A percentile compares a stretch with the other conserved stretches of the same genome.
Conservation (phyloP, 495 filamentous ascomycete species). For the Aspergillus biplanus region DNA sequence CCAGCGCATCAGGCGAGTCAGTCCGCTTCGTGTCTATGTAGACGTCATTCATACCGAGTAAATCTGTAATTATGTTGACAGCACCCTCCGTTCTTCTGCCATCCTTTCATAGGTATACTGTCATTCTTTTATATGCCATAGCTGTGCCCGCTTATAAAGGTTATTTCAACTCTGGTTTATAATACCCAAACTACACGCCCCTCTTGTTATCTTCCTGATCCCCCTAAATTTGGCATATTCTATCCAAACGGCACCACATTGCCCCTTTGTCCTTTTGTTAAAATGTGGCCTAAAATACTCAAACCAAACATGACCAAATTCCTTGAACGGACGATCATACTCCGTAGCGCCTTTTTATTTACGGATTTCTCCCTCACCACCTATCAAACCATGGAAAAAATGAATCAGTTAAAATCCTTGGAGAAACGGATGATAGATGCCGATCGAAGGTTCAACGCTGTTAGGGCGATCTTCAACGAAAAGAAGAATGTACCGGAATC, state of each 20-base stretch:
- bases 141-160: neutral
- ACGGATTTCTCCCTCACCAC: neutral
- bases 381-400: neutral
- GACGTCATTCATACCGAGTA: conserved; percentile 2
- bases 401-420: neutral
- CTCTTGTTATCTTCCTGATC: no score
- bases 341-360: neutral
- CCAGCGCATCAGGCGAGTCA: no score
- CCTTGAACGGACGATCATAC: neutral
- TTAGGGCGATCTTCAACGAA: conserved; percentile 2
- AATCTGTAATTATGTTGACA: neutral
- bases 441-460: neutral
- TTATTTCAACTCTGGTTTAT: neutral
- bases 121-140: no score
- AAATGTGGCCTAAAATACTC: no score
- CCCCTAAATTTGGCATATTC: no score
- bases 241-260: no score
- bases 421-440: neutral
- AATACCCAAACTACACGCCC: neutral
- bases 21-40: neutral
- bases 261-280: no score
- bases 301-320: neutral
- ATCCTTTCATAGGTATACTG: neutral
- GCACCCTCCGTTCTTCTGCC: neutral
- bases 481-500: neutral